These are phyloP conservation scores for Diutina ranongensis DNA, from an alignment of 1,139 yeast species.

Conservation along the genomic window DNA sequence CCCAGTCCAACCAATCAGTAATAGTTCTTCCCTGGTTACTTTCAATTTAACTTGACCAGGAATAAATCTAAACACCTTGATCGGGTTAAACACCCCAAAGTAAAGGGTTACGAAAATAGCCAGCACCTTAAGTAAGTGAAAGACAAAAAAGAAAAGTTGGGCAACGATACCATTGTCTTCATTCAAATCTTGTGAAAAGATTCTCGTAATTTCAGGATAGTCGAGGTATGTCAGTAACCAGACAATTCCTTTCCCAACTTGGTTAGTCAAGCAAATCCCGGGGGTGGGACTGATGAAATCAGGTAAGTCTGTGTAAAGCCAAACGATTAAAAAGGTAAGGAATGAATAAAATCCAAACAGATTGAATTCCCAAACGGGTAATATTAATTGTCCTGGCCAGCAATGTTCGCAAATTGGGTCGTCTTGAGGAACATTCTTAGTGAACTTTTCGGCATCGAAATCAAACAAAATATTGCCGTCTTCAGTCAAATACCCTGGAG, in stretches of 20 bases:
- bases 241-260: slow-evolving; percentile 30
- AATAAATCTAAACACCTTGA: slow-evolving; percentile 18
- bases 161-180: slow-evolving; percentile 31
- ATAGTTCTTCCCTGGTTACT: slow-evolving; percentile 43
- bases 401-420: slow-evolving; percentile 45
- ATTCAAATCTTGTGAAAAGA: slow-evolving; percentile 36
- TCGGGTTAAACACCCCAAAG: slow-evolving; percentile 73
- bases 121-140: slow-evolving; percentile 55
- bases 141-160: slow-evolving; percentile 56
- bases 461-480: slow-evolving; percentile 71
- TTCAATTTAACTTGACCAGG: slow-evolving; percentile 20
- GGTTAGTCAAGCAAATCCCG: slow-evolving; percentile 72
- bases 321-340: slow-evolving; percentile 35
- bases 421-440: slow-evolving; percentile 30
- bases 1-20: slow-evolving; percentile 86
- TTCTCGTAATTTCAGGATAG: slow-evolving; percentile 26
- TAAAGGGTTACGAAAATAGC: slow-evolving; percentile 48
- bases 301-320: slow-evolving; percentile 93
- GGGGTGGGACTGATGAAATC: slow-evolving; percentile 86
- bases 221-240: slow-evolving; percentile 23
- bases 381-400: slow-evolving; percentile 85
- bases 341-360: slow-evolving; percentile 35
- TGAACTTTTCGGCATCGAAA: slow-evolving; percentile 21
- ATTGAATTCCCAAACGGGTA: slow-evolving; percentile 70
- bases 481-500: slow-evolving; percentile 79